These are phyloP conservation scores for Cyberlindnera subsufficiens DNA, from an alignment of 805 yeast genomes.

Conservation along the genomic window DNA sequence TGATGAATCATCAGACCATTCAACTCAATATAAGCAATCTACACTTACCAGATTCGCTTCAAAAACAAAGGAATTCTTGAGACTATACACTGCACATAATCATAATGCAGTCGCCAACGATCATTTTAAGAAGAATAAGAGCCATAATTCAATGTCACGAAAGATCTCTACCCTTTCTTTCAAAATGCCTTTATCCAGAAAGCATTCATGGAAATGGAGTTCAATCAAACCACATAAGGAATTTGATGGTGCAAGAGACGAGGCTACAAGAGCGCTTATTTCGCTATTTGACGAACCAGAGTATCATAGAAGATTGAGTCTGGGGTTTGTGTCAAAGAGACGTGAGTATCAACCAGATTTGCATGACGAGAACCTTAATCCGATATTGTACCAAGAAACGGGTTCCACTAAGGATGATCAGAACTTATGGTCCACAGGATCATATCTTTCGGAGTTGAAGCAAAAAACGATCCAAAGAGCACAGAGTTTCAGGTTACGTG, in stretches of 20 bases:
- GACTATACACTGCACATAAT: constrained; percentile 4
- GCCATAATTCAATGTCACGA: too few relatives aligned
- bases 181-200: background rate
- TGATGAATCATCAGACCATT: background rate
- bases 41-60: constrained; percentile 7
- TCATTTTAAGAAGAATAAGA: too few relatives aligned
- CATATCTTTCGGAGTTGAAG: constrained; percentile 1
- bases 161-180: too few relatives aligned
- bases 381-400: too few relatives aligned
- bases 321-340: constrained; percentile 2
- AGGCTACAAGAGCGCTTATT: background rate
- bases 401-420: too few relatives aligned
- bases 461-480: constrained; percentile 8
- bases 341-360: background rate
- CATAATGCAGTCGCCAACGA: background rate
- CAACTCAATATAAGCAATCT: background rate
- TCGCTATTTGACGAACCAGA: constrained; percentile 9
- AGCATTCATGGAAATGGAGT: background rate
- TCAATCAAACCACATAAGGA: background rate
- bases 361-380: too few relatives aligned
- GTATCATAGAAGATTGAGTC: constrained; percentile 7
- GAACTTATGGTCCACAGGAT: background rate
- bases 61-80: constrained; percentile 10
- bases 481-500: constrained; percentile 1
- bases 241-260: background rate